These are phyloP conservation scores for Penicillium sp. DNA, from an alignment of 2,329 filamentous ascomycete genomes.

Conservation along the genomic window DNA sequence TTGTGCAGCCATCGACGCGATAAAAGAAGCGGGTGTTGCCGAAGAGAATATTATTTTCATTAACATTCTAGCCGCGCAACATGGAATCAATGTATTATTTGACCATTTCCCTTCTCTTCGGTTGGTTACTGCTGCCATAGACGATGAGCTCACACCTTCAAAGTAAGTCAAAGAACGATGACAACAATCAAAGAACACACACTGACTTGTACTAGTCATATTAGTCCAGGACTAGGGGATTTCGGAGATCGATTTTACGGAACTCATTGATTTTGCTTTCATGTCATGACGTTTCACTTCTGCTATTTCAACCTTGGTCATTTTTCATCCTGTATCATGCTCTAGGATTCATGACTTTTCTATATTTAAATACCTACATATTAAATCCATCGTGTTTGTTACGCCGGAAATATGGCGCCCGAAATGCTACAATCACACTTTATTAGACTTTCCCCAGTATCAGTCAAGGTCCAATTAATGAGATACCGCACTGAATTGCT, in stretches of 20 bases:
- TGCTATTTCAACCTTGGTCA: background rate
- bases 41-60: conserved; percentile 16
- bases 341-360: background rate
- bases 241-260: conserved; percentile 35
- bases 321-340: background rate
- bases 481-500: too few species aligned
- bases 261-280: background rate
- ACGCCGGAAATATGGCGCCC: too few species aligned
- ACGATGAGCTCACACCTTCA: conserved; percentile 5
- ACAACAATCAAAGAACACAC: background rate
- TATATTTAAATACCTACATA: too few species aligned
- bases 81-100: conserved; percentile 6
- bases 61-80: conserved; percentile 8
- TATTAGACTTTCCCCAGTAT: too few species aligned
- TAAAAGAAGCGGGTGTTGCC: conserved; percentile 6
- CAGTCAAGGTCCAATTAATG: too few species aligned
- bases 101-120: conserved; percentile 6
- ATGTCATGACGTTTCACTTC: background rate
- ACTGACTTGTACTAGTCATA: conserved; percentile 26
- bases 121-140: conserved; percentile 12
- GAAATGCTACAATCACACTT: too few species aligned
- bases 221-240: conserved; percentile 37
- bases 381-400: too few species aligned
- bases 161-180: background rate
- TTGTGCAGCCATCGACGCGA: conserved; percentile 9